A percentile compares a stretch with the other conserved stretches of the same genome.
Conservation (phyloP, 2,329 filamentous ascomycete genomes). For the Claviceps sp. region DNA sequence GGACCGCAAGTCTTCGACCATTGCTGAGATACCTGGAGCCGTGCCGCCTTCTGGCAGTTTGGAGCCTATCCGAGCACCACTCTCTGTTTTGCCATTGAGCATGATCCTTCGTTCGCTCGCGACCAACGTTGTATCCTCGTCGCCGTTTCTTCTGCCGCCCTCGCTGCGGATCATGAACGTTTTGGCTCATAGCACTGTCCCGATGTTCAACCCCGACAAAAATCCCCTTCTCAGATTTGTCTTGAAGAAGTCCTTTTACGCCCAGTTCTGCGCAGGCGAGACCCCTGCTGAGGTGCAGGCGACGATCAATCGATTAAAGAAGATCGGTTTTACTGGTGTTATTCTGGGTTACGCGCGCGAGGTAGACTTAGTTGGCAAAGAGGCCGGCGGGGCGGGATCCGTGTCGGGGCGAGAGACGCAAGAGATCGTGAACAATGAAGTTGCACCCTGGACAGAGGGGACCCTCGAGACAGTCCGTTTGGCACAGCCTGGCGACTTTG, state of each 20-base stretch:
- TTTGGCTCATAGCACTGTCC: constrained; percentile 55
- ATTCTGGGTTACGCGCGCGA: constrained; percentile 77
- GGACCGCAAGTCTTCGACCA: constrained; percentile 21
- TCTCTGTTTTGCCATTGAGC: constrained; percentile 53
- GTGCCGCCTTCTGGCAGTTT: constrained; percentile 16
- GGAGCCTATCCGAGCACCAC: constrained; percentile 26
- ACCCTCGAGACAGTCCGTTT: constrained; percentile 62
- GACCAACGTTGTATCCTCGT: constrained; percentile 58
- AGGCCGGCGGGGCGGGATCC: constrained; percentile 30
- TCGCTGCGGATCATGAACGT: constrained; percentile 55
- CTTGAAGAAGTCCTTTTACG: constrained; percentile 75
- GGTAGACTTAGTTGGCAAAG: constrained; percentile 52
- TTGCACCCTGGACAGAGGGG: constrained; percentile 58
- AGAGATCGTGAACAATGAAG: constrained; percentile 41
- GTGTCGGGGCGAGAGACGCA: constrained; percentile 33
- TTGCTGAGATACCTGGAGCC: constrained; percentile 19
- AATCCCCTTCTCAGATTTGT: constrained; percentile 59
- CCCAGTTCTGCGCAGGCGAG: constrained; percentile 82
- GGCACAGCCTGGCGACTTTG: constrained; percentile 48
- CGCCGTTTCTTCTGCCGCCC: constrained; percentile 52
- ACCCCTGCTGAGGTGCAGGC: constrained; percentile 51
- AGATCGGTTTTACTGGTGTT: constrained; percentile 68
- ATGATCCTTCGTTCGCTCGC: constrained; percentile 56
- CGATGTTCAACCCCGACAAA: constrained; percentile 57
- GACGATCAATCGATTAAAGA: constrained; percentile 53